Evolutionary conservation across 2,329 filamentous ascomycete genomes (phyloP).

Genomic region (Cadophora sp.): DNA sequence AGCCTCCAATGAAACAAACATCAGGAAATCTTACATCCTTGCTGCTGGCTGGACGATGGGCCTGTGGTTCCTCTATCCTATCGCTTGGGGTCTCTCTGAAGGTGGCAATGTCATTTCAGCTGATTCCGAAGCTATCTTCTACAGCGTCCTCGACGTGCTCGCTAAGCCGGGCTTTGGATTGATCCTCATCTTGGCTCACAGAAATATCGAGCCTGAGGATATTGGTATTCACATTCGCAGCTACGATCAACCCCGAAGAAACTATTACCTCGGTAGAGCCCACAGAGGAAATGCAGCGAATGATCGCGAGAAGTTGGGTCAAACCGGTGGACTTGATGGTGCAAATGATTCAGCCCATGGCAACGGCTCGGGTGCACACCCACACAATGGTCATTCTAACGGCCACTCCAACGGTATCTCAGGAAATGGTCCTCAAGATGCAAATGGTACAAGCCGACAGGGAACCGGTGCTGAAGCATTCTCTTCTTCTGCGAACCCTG

Average conservation of each 20-base stretch:
- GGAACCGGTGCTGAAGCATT: not conserved
- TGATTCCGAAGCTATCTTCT: slow-evolving; percentile 71
- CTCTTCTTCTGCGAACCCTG: not conserved
- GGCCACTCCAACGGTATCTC: not conserved
- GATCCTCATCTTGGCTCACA: slow-evolving; percentile 65
- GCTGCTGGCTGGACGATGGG: slow-evolving; percentile 65
- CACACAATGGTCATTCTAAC: not conserved
- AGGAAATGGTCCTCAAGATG: not conserved
- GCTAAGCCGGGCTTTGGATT: slow-evolving; percentile 69
- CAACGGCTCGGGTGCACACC: not conserved
- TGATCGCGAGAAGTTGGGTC: slow-evolving; percentile 1
- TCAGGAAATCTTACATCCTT: slow-evolving; percentile 59
- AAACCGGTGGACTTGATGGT: not conserved
- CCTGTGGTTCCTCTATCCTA: slow-evolving; percentile 70
- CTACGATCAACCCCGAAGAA: slow-evolving; percentile 23
- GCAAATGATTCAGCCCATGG: not conserved
- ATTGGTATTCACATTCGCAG: slow-evolving; percentile 57
- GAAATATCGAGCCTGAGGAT: slow-evolving; percentile 62
- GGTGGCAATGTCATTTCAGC: slow-evolving; percentile 70
- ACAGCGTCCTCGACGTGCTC: slow-evolving; percentile 69
- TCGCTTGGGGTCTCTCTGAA: slow-evolving; percentile 68
- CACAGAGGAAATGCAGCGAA: not conserved
- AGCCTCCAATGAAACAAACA: slow-evolving; percentile 43
- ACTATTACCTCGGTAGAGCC: not conserved
- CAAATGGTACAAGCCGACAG: not conserved